Base-by-base conservation (phyloP, 2,329 filamentous ascomycete species). In the Parasarocladium wereldwijsianum region DNA sequence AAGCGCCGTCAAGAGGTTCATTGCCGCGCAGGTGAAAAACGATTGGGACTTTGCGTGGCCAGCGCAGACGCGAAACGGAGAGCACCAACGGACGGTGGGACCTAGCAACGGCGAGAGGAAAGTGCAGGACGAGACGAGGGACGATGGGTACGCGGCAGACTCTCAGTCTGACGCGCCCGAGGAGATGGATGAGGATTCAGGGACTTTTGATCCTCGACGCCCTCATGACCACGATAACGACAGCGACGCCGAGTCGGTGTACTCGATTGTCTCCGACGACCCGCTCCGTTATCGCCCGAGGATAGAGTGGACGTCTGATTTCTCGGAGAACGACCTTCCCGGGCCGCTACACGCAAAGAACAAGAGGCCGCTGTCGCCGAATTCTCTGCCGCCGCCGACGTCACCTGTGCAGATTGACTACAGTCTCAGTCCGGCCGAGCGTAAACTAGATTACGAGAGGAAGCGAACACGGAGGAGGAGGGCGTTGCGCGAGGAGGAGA, bases 21-120 rank as follows among this genome's bases (percentile, higher is more conserved):
- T 78, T 2, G 49, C 54, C 3, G 57, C 61, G 14, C 68, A 62
- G 38, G 54, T 77, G 23, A 64, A 60, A 36, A 61, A 59, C 36
- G 70, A 76, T 42, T 78, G 72, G 73, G 51, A 55, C 1, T 77
- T 73, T 42, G 40, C 53, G 19, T 76, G 70, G 70, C 64, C 35
- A 13, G 8, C n/a, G 6, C 26, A 12, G 26, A 28, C 14, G 24
- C 17, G 10, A 16, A 9, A 16, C n/a, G 14, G 23, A 7, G 6
- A 8, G 23, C n/a, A 13, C 8, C 11, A 30, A 15, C 14, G 12
- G 14, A 25, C 18, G 22, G 37, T 11, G 37, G 40, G 24, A 33
- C 29, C n/a, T 12, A 26, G 24, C 26, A 18, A 21, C 28, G 26
- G 15, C 5, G 26, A 29, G 4, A 13, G 12, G 11, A 13, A 11